Conservation (phyloP, 2,329 filamentous ascomycete genomes). For the Sphaceloma murrayae region DNA sequence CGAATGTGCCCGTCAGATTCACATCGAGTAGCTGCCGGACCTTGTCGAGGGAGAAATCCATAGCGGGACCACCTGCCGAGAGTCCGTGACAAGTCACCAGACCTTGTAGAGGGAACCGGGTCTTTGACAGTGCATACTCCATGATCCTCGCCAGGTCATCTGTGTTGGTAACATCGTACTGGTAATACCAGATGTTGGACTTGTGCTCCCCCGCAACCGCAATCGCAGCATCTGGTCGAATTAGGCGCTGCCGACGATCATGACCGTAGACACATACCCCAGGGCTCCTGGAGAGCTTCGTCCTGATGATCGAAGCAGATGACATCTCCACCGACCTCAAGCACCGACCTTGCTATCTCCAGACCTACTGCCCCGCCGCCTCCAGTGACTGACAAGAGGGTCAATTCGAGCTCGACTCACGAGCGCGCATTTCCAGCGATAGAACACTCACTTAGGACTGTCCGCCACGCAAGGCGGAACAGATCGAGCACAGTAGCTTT, state of each 20-base stretch:
- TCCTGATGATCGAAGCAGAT: conserved; percentile 5
- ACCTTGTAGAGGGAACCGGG: conserved; percentile 17
- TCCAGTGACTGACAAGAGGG: conserved; percentile 14
- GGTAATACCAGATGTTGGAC: neutral
- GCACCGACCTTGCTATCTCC: neutral
- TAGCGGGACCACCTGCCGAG: conserved; percentile 24
- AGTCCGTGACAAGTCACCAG: conserved; percentile 25
- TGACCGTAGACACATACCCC: neutral
- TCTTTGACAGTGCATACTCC: neutral
- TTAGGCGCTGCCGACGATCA: neutral
- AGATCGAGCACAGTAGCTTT: conserved; percentile 1
- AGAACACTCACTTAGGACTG: conserved; percentile 10
- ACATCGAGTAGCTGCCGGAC: conserved; percentile 32
- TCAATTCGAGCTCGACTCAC: no score
- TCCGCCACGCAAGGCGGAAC: conserved; percentile 10
- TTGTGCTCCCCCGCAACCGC: neutral
- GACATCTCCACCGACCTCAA: conserved; percentile 15
- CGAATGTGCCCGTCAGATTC: conserved; percentile 33
- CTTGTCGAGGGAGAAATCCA: conserved; percentile 27
- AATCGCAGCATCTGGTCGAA: neutral
- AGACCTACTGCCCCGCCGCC: conserved; percentile 10
- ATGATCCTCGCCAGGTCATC: neutral
- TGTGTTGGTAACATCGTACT: conserved; percentile 9
- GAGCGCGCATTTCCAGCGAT: no score
- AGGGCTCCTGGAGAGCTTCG: neutral